phyloP scores from a whole-genome alignment of 1,139 yeast species.

The Lodderomyces margitis region DNA sequence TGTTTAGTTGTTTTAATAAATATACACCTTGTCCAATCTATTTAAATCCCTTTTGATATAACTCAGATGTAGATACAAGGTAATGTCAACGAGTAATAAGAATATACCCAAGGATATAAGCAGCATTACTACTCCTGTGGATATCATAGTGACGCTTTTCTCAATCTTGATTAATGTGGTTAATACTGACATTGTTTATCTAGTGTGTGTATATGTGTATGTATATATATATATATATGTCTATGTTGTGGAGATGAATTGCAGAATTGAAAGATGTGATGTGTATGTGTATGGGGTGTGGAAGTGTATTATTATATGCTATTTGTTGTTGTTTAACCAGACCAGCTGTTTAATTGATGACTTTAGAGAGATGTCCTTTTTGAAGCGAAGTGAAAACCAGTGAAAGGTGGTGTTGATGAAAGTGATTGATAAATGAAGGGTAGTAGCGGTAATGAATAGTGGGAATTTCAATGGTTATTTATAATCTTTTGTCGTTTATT shows the following conservation, averaged over 20 bases:
- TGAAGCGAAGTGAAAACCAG: too few species aligned
- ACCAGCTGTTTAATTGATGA: conserved; percentile 2
- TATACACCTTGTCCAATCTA: background rate
- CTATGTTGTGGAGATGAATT: background rate
- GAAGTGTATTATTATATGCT: too few species aligned
- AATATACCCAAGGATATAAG: background rate
- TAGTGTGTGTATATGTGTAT: background rate
- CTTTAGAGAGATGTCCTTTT: too few species aligned
- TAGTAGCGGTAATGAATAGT: too few species aligned
- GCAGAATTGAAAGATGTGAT: background rate
- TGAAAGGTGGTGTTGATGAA: too few species aligned
- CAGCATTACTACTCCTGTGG: background rate
- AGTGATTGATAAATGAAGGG: too few species aligned
- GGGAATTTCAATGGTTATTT: conserved; percentile 1
- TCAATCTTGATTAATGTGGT: conserved; percentile 2
- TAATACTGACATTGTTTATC: background rate
- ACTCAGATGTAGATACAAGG: background rate
- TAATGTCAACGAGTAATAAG: background rate
- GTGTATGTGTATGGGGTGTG: background rate
- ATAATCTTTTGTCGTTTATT: background rate
- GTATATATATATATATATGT: background rate
- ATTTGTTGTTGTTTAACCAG: background rate
- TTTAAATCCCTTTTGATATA: conserved; percentile 1
- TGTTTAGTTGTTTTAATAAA: background rate
- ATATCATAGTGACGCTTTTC: background rate